phyloP scores from a whole-genome alignment of 768 basidiomycete species.

The Agrocybe chaxingu region DNA sequence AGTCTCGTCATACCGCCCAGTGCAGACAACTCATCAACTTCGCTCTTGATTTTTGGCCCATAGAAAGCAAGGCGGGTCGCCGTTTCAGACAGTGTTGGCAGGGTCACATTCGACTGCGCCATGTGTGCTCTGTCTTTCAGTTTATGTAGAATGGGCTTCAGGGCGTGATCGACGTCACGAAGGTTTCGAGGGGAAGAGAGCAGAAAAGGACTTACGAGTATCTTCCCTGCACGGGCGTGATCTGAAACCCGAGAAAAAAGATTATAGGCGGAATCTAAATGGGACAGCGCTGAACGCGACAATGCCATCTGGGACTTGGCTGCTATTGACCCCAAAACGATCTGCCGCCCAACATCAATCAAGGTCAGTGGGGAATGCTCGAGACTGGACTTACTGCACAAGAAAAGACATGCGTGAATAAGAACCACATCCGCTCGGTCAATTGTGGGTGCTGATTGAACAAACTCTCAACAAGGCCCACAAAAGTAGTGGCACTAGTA shows the following conservation, averaged over 20 bases:
- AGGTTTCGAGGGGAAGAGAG: neutral
- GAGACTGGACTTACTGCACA: conserved; percentile 49
- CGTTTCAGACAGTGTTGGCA: conserved; percentile 15
- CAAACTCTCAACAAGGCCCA: conserved; percentile 60
- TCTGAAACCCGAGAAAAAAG: conserved; percentile 56
- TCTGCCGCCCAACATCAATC: conserved; percentile 30
- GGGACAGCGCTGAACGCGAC: conserved; percentile 62
- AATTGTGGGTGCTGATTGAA: conserved; percentile 64
- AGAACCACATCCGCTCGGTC: conserved; percentile 70
- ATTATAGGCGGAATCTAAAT: conserved; percentile 60
- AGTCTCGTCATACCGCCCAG: conserved; percentile 65
- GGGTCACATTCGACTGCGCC: conserved; percentile 28
- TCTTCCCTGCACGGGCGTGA: conserved; percentile 51
- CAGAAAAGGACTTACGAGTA: conserved; percentile 44
- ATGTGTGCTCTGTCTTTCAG: conserved; percentile 51
- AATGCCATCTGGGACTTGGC: conserved; percentile 62
- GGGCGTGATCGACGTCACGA: neutral
- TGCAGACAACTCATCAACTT: conserved; percentile 57
- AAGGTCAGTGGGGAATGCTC: conserved; percentile 4
- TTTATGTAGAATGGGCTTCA: conserved; percentile 59
- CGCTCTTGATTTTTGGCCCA: conserved; percentile 48
- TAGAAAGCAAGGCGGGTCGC: conserved; percentile 31
- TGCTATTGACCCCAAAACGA: conserved; percentile 68
- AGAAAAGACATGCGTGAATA: conserved; percentile 71
- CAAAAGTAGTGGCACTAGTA: conserved; percentile 65